Evolutionary conservation across 2,329 filamentous ascomycete genomes (phyloP), one percentile per base, ranked within the genome.

Genomic region (Aureobasidium sp.): DNA sequence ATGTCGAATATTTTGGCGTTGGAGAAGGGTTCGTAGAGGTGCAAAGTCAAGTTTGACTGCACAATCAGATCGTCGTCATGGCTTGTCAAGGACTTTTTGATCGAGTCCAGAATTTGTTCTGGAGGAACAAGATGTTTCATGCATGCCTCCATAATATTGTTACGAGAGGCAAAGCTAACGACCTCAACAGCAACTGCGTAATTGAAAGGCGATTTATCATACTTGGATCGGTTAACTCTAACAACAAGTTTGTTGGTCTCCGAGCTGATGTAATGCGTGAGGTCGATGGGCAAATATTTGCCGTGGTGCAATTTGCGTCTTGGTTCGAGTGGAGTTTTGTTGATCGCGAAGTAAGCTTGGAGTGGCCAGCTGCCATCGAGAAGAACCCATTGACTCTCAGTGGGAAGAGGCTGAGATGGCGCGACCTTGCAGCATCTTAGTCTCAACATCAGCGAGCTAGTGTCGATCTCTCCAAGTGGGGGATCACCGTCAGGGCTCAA

Each of bases 241-340:
- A 92, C 71, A 5, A 79, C 75, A 2, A 96, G 70, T 0, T 68
- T 71, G 68, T 96, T 96, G 6, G 71, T 69, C 0, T 89, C 90
- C 17, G 74, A 67, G 9, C 69, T 71, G 5, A 95, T 66, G 23
- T 83, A 72, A 0, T 71, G 64, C 2, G 90, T 91, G 27, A 96
- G 76, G 67, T 96, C 90, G 6, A 89, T 77, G 0, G 92, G 87
- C 9, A 91, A 73, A 67, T 95, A 89, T 67, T 87, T 89, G 12
- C 86, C 87, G 69, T 92, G 83, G 64, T 94, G 87, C 0, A 84
- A 72, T 68, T 89, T 90, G 32, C 88, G 83, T 44, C 87, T 83
- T 17, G 90, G 71, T 12, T 84, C 77, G 1, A 82, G 69, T 20
- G 66, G 51, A 0, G 74, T 70, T 0, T 73, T 78, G 67, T 96